Conservation (phyloP, 208 protist species). For the Crithidia brevicula region DNA sequence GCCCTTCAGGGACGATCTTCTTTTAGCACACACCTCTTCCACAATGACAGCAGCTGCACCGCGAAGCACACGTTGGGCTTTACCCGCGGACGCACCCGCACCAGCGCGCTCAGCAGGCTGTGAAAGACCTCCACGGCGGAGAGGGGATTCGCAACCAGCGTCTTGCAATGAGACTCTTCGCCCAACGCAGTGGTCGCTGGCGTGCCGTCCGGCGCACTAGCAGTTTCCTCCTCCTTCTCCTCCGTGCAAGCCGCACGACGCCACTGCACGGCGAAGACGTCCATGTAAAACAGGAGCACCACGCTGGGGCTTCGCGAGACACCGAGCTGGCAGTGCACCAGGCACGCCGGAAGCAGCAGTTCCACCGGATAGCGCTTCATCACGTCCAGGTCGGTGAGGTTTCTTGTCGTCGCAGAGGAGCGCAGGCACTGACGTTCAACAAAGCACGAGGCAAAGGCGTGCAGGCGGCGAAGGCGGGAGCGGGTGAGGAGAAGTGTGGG, state of each 20-base stretch:
- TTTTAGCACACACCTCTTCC: slow-evolving; percentile 19
- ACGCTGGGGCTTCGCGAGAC: slow-evolving; percentile 79
- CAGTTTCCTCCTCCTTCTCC: too few species aligned
- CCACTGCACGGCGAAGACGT: slow-evolving; percentile 9
- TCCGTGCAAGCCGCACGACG: background rate
- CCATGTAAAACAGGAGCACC: slow-evolving; percentile 56
- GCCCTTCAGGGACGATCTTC: background rate
- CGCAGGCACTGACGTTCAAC: background rate
- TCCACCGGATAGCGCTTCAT: background rate
- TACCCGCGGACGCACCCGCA: slow-evolving; percentile 47
- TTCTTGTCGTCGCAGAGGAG: background rate
- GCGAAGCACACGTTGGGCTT: slow-evolving; percentile 76
- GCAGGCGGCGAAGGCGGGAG: background rate
- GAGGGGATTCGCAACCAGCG: too few species aligned
- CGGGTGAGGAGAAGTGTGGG: background rate
- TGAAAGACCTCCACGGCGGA: slow-evolving; percentile 9
- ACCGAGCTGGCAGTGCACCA: slow-evolving; percentile 87
- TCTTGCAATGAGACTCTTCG: too few species aligned
- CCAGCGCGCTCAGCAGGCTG: slow-evolving; percentile 45
- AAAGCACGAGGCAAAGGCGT: background rate
- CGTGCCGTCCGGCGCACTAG: too few species aligned
- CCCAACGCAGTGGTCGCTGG: too few species aligned
- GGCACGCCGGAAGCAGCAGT: slow-evolving; percentile 27
- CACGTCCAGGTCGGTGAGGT: background rate
- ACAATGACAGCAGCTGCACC: slow-evolving; percentile 62